Evolutionary conservation across 768 basidiomycete genomes (phyloP).

Genomic region (Tulasnella sp.): DNA sequence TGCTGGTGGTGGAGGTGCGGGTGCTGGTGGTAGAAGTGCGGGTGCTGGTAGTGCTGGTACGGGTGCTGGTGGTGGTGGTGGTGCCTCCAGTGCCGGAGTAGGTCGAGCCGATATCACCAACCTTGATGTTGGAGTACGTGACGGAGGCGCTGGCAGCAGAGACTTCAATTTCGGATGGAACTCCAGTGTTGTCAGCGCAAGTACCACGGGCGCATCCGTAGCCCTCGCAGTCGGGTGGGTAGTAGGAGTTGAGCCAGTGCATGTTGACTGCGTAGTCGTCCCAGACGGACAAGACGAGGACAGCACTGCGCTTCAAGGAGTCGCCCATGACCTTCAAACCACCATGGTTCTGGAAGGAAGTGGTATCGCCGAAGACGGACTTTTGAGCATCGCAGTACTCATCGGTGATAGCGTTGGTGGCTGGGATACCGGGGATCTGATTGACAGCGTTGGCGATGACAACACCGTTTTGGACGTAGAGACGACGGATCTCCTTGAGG

Average conservation of each 20-base stretch:
- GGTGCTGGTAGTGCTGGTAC: background rate
- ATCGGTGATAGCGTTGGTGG: conserved; percentile 36
- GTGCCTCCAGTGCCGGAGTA: background rate
- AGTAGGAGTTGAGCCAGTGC: conserved; percentile 39
- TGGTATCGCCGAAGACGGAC: conserved; percentile 50
- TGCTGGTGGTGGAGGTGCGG: background rate
- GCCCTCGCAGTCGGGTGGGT: conserved; percentile 20
- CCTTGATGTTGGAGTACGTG: conserved; percentile 20
- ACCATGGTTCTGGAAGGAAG: conserved; percentile 50
- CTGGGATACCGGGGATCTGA: conserved; percentile 51
- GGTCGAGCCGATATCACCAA: background rate
- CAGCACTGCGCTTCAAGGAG: conserved; percentile 51
- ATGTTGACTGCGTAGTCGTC: conserved; percentile 60
- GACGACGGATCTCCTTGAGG: conserved; percentile 55
- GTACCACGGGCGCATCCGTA: conserved; percentile 35
- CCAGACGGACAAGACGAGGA: conserved; percentile 57
- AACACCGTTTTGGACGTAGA: conserved; percentile 52
- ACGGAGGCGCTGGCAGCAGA: conserved; percentile 25
- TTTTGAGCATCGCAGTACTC: conserved; percentile 34
- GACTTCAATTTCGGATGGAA: conserved; percentile 33
- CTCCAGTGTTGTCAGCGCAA: conserved; percentile 29
- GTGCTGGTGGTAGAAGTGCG: background rate
- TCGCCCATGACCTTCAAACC: conserved; percentile 47
- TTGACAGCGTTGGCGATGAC: conserved; percentile 57
- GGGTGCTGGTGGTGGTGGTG: background rate